phyloP scores from a whole-genome alignment of 495 filamentous ascomycete species.

The Neurospora sp. region DNA sequence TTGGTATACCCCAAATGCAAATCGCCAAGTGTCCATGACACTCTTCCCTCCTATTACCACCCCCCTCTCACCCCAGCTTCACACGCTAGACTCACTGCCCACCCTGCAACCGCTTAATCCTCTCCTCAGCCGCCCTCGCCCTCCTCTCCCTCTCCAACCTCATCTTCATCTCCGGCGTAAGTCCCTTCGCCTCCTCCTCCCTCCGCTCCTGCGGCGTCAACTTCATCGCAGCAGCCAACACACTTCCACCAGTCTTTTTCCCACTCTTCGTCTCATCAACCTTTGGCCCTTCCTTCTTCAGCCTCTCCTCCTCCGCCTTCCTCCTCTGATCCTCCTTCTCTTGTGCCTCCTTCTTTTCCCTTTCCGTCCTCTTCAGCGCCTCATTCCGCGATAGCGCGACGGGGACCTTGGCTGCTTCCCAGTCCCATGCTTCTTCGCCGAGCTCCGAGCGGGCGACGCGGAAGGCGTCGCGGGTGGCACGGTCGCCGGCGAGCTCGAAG shows the following conservation, averaged over 20 bases:
- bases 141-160: conserved; percentile 71
- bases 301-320: conserved; percentile 52
- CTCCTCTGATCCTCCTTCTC: conserved; percentile 56
- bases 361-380: conserved; percentile 50
- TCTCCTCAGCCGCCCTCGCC: conserved; percentile 79
- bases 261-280: conserved; percentile 17
- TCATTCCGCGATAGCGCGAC: conserved; percentile 56
- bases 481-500: conserved; percentile 81
- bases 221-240: conserved; percentile 41
- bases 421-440: conserved; percentile 69
- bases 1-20: not conserved
- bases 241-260: conserved; percentile 23
- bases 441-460: conserved; percentile 74
- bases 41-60: too few species aligned
- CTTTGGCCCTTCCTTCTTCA: conserved; percentile 41
- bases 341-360: conserved; percentile 53
- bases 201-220: conserved; percentile 67
- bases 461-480: conserved; percentile 83
- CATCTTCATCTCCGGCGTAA: conserved; percentile 77
- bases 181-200: conserved; percentile 70
- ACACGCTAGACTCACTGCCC: conserved; percentile 5
- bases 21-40: not conserved
- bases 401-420: conserved; percentile 66
- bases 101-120: conserved; percentile 56
- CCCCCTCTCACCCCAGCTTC: too few species aligned